Evolutionary conservation across 768 basidiomycete species (phyloP), one percentile per base, ranked within the genome.

Genomic region (Pulveroboletus ravenelii): DNA sequence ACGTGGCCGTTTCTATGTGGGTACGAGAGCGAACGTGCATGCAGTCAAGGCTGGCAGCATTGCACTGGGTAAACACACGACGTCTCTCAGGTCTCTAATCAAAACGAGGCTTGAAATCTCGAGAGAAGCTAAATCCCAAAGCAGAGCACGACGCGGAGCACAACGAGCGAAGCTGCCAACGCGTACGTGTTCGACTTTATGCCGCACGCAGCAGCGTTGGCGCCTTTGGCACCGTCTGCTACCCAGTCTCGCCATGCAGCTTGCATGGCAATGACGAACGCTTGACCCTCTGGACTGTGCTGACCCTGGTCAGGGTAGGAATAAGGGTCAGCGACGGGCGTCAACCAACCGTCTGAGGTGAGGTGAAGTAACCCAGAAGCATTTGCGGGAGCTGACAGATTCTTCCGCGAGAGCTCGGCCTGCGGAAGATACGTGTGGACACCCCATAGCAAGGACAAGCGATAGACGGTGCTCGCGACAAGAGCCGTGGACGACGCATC

Each of bases 241-340:
- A 77, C 74, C 88, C 89, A 92, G 56, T 91, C 90, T 39, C 75
- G 71, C 75, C 82, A 88, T 5, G 87, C 86, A 1, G 87, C 78
- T 51, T 90, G 75, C 68, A 93, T 74, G 60, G 83, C 75, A 6
- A 93, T 64, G 10, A 87, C 79, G 65, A 94, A 94, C 7, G 86
- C 87, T 69, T 93, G 77, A 0, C 76, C 83, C 65, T 94, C 92
- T 2, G 91, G 79, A 52, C 85, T 87, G 17, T 79, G 18, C 0
- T 66, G 51, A 0, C 86, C 84, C 52, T 78, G 50, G 2, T 54
- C 10, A 0, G 72, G 70, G 58, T 75, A 83, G 2, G 71, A 63
- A 47, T 85, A 64, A 0, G 92, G 91, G 60, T 94, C 73, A 3
- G 87, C 87, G 15, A 92, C 89, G 6, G 87, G 87, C 6, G 70